Base-by-base conservation (phyloP, 2,329 filamentous ascomycete species). In the Stagonosporopsis cucurbitacearum region DNA sequence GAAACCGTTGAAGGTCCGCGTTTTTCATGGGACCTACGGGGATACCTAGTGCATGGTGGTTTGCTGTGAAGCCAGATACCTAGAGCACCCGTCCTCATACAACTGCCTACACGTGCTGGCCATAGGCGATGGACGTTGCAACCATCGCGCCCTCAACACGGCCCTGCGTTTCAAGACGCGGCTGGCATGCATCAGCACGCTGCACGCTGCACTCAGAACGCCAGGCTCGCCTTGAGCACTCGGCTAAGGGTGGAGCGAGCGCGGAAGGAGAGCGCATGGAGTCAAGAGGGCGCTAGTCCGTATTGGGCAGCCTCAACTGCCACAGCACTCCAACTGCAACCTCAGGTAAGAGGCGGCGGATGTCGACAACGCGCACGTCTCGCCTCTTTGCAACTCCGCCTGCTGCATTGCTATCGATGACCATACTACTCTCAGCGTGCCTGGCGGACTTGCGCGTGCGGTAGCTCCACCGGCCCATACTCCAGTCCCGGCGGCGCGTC, bases 401-500 rank as follows among this genome's bases (percentile, higher is more conserved):
- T 33, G 50, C 50, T 44, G 39, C 48, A 13, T 32, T 33, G 32
- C 60, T 54, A 60, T 60, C 58, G 54, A 72, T 73, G 70, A 65
- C 55, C 60, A 59, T 58, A 36, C 50, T 49, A 47, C 58, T 26
- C n/a, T 39, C 50, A 37, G 51, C 35, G 50, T 65, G 63, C 58
- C 65, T 61, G 68, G 65, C 62, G 64, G 63, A 57, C 47, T 58
- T 59, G 70, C 70, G 68, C 67, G 58, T 56, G 61, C 59, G 62
- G 63, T 70, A 69, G 58, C 59, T 58, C 58, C 46, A 54, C 48
- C 56, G 58, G 58, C 57, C 50, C 59, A 63, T 59, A 58, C 63
- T 60, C 63, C 52, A 58, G 46, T 50, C 53, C 62, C 54, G 64
- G 64, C 71, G 71, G 66, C 71, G 71, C 72, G 70, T 72, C 58